Evolutionary conservation across 2,329 filamentous ascomycete genomes (phyloP), one percentile per base, ranked within the genome.

Genomic region (Sordariomycetes sp.): DNA sequence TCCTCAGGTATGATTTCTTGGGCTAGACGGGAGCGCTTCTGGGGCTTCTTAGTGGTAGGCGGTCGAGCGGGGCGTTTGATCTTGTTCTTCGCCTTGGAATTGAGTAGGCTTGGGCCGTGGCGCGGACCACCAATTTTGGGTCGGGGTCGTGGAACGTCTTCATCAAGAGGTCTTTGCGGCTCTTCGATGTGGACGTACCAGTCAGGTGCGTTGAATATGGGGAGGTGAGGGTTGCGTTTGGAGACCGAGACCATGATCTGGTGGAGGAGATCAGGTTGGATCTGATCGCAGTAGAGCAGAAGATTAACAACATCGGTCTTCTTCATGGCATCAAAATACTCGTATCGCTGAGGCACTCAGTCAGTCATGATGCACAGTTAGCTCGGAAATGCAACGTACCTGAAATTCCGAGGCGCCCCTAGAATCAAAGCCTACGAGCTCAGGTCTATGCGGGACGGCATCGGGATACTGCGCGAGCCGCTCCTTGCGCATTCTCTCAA

Each of bases 211-310:
- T 55, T 45, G 37, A 64, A 65, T 4, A 66, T 56, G 16, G 61
- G 60, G 3, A 66, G 48, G n/a, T 58, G 51, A 1, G 61, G 57
- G 26, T 66, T 59, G 30, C 50, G 58, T 36, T 54, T 61, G 7
- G 63, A 58, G n/a, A 64, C 53, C 3, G 59, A 62, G 8, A 61
- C 56, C 18, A 64, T 49, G 5, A 66, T 39, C 32, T 66, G 58
- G 11, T 55, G 51, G 3, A 66, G 49, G 9, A 66, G 56, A 21
- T 60, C 57, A 3, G 61, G 58, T 17, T 56, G 49, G 11, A 64
- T 44, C 36, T 59, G 58, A 32, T 65, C 59, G 38, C 58, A 60
- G 24, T 65, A 54, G 3, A 55, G 55, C 3, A 66, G 40, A 8
- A 66, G 43, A 21, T 60, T 59, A 17, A 66, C 46, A 1, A 63